Evolutionary conservation across 352 stramenopile species (phyloP).

Genomic region (Pythium phragmiticola): DNA sequence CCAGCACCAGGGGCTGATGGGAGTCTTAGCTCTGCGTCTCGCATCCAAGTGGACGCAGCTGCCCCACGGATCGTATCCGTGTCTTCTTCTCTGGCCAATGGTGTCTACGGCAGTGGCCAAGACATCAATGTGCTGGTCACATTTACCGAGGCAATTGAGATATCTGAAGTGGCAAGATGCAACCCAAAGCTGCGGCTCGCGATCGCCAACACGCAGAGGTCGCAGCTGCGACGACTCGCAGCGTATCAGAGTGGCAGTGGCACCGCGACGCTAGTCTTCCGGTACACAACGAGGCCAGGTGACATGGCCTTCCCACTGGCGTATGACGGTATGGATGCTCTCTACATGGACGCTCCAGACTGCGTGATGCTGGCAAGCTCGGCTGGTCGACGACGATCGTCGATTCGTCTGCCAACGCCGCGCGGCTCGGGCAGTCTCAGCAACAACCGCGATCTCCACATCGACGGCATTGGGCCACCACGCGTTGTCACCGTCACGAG

Average conservation of each 20-base stretch:
- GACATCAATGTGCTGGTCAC: conserved; percentile 45
- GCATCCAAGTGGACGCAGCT: conserved; percentile 42
- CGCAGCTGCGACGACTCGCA: conserved; percentile 14
- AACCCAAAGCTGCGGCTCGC: conserved; percentile 41
- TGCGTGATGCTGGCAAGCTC: conserved; percentile 30
- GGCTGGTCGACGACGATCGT: conserved; percentile 32
- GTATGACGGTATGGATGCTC: conserved; percentile 53
- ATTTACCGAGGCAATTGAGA: conserved; percentile 53
- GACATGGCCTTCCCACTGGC: conserved; percentile 59
- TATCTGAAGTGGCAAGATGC: conserved; percentile 17
- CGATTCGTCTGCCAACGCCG: conserved; percentile 43
- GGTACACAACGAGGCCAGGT: conserved; percentile 36
- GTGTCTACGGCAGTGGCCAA: conserved; percentile 61
- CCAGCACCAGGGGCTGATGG: conserved; percentile 38
- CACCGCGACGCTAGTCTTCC: conserved; percentile 38
- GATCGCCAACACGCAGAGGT: conserved; percentile 32
- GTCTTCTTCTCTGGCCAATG: conserved; percentile 41
- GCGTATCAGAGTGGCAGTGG: conserved; percentile 42
- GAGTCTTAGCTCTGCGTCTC: conserved; percentile 41
- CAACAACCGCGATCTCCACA: conserved; percentile 59
- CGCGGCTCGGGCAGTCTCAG: conserved; percentile 51
- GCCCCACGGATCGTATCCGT: conserved; percentile 50
- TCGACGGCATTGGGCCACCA: conserved; percentile 60
- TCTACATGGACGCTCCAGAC: conserved; percentile 29
- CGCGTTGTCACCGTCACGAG: conserved; percentile 50